These are phyloP conservation scores for Alternaria ventricosa DNA, from an alignment of 2,329 filamentous ascomycete genomes.

Conservation along the genomic window DNA sequence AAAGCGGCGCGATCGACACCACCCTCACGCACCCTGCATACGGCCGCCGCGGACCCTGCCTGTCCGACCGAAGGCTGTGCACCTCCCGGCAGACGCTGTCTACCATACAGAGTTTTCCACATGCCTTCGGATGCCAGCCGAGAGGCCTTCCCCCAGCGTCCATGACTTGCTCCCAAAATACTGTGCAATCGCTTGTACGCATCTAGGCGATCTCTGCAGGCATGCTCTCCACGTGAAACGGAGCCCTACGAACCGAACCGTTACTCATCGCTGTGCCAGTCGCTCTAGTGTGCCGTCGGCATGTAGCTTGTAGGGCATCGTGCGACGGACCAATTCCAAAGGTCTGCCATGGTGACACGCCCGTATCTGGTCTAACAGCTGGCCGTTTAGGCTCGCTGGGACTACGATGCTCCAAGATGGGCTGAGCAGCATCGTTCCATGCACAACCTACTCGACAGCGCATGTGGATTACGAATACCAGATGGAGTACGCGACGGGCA, in stretches of 20 bases:
- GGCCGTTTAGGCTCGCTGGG: neutral
- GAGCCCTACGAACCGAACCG: constrained; percentile 4
- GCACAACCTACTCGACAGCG: constrained; percentile 9
- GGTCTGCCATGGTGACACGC: constrained; percentile 1
- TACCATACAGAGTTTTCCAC: constrained; percentile 25
- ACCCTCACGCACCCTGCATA: constrained; percentile 22
- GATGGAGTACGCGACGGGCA: constrained; percentile 4
- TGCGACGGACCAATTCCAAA: constrained; percentile 5
- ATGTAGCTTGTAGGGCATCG: neutral
- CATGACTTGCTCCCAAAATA: constrained; percentile 23
- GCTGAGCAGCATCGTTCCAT: constrained; percentile 8
- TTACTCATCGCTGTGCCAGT: constrained; percentile 2
- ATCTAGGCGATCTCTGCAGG: constrained; percentile 14
- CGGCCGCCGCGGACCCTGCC: constrained; percentile 20
- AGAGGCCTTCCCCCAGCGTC: constrained; percentile 17
- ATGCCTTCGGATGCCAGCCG: constrained; percentile 33
- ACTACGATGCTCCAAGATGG: neutral
- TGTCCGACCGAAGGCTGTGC: constrained; percentile 29
- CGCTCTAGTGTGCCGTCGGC: constrained; percentile 4
- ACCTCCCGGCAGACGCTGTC: constrained; percentile 10
- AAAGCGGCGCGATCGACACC: constrained; percentile 23
- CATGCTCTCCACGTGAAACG: constrained; percentile 12
- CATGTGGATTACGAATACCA: neutral
- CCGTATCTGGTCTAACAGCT: constrained; percentile 6
- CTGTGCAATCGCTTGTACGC: constrained; percentile 21